Conservation (phyloP, 768 basidiomycete genomes). For the Boletus subparvulus region DNA sequence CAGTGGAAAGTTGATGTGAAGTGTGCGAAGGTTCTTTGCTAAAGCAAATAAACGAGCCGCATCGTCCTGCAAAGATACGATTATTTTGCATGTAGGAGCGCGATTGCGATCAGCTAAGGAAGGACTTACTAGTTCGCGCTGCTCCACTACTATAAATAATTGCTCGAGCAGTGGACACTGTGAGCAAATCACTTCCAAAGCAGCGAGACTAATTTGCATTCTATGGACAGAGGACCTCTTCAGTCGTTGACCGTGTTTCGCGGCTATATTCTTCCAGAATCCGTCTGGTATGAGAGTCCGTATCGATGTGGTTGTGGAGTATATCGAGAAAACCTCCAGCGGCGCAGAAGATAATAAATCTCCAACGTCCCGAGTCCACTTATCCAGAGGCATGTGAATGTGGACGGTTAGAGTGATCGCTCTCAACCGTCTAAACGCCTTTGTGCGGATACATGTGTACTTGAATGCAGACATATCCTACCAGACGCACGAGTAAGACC, state of each 20-base stretch:
- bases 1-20: constrained; percentile 60
- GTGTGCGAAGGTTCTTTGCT: constrained; percentile 47
- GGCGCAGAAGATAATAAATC: constrained; percentile 48
- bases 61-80: constrained; percentile 14
- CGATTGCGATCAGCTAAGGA: background rate
- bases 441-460: constrained; percentile 33
- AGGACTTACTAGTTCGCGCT: constrained; percentile 43
- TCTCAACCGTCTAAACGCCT: constrained; percentile 43
- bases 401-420: constrained; percentile 60
- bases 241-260: constrained; percentile 51
- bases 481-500: background rate
- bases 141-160: constrained; percentile 60
- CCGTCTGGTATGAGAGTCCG: constrained; percentile 41
- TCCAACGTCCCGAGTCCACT: constrained; percentile 47
- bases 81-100: background rate
- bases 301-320: constrained; percentile 45
- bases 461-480: constrained; percentile 58
- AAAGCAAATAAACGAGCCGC: constrained; percentile 37
- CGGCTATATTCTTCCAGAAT: constrained; percentile 53
- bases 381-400: constrained; percentile 33
- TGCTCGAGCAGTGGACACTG: constrained; percentile 56
- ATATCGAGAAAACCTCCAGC: constrained; percentile 62
- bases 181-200: constrained; percentile 54
- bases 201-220: constrained; percentile 51
- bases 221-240: constrained; percentile 62